Percentiles rank a stretch among this genome's conserved stretches.
Conservation (phyloP, 495 filamentous ascomycete species). For the Neurospora terricola region DNA sequence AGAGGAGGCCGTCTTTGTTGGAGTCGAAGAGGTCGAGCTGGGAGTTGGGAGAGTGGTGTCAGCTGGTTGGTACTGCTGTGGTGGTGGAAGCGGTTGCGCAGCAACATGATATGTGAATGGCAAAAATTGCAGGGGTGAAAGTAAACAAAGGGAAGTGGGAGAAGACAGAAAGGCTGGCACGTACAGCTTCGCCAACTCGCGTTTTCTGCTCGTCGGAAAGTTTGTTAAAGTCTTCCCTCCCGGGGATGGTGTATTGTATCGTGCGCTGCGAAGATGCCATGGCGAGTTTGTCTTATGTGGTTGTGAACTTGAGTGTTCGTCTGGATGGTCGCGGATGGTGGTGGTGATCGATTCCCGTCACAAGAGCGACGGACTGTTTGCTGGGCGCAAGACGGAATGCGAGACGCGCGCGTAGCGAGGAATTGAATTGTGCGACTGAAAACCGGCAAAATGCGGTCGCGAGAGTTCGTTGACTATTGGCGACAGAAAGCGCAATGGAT, state of each 20-base stretch:
- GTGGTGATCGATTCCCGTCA: not conserved
- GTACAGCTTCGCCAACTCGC: conserved; percentile 23
- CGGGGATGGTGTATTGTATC: conserved; percentile 25
- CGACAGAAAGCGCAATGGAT: not conserved
- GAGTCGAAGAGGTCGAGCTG: conserved; percentile 96
- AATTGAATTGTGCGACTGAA: not conserved
- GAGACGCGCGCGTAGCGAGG: not conserved
- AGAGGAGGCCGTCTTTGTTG: conserved; percentile 86
- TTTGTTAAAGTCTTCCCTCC: conserved; percentile 26
- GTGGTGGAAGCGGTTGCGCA: not conserved
- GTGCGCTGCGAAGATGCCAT: conserved; percentile 20
- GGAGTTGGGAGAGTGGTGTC: not conserved
- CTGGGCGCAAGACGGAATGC: not conserved
- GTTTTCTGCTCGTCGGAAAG: conserved; percentile 27
- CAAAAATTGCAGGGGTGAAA: not conserved
- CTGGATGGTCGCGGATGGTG: not conserved
- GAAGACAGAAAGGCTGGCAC: not conserved
- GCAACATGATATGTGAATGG: not conserved
- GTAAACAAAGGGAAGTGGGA: not conserved
- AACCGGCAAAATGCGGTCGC: not conserved
- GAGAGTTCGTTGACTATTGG: not conserved
- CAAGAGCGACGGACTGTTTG: not conserved
- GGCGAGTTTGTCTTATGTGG: not conserved
- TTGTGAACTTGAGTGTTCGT: not conserved
- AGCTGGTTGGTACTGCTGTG: not conserved